Base-by-base conservation (phyloP, 2,329 filamentous ascomycete genomes). In the Madurella mycetomatis region DNA sequence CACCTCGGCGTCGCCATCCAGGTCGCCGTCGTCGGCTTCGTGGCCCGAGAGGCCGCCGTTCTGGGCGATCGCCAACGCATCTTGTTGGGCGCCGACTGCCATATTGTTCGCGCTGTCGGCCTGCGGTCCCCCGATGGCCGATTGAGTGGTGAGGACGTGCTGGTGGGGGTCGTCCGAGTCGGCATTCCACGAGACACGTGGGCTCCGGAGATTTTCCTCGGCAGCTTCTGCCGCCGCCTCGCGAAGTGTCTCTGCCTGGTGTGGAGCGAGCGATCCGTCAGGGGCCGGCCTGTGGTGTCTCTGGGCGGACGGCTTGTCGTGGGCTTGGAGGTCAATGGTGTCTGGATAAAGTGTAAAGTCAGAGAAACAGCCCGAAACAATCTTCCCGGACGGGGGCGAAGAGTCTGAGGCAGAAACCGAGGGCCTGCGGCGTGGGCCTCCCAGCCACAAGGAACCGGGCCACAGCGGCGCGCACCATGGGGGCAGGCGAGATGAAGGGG, bases 291-390 rank as follows among this genome's bases (percentile, higher is more conserved):
- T 81, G 62, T 80, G 76, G 71, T 95, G 91, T 69, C 92, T 87
- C 75, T 95, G 82, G 40, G 92, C 90, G 44, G 92, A 94, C 34
- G 91, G 90, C 55, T 87, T 79, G 66, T 86, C 77, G 67, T 85
- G 88, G 73, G 90, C 84, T 80, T 97, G 94, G 49, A 97, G 84
- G 75, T 97, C 94, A 73, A 96, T 88, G 59, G 92, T 95, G 76
- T 97, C 92, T 95, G 72, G 57, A 54, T 51, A 63, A 57, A 56
- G 57, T 53, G 50, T 54, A 62, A 49, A 53, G 63, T 70, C 59
- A 71, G 67, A 62, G 60, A 53, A 58, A 55, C 51, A 52, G 59
- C 37, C 55, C 58, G 45, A 32, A 25, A 43, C 19, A 51, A 46
- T 12, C 41, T 44, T 44, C 48, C 47, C n/a, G 55, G 40, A 41